Percentiles rank a stretch among this genome's conserved stretches.
Conservation (phyloP, 1,284 basidiomycete genomes). For the Cryptococcus maquisensis region DNA sequence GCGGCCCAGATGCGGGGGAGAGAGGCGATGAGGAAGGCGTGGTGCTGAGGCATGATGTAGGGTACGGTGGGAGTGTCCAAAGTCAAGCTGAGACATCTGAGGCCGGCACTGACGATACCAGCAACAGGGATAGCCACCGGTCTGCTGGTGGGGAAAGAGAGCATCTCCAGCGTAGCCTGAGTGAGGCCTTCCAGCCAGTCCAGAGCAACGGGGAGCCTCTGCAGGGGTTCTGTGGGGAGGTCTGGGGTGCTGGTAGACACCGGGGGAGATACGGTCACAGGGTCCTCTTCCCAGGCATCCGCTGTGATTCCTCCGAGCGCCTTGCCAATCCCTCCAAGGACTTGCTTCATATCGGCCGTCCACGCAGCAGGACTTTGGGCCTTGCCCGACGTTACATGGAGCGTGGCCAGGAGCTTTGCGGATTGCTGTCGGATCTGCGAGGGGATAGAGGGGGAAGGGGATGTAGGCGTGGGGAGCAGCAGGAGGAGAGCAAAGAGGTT, state of each 20-base stretch:
- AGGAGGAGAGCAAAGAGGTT: constrained; percentile 30
- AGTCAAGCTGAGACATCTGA: constrained; percentile 55
- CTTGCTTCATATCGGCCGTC: constrained; percentile 33
- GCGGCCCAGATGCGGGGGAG: constrained; percentile 38
- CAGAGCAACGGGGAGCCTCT: constrained; percentile 19
- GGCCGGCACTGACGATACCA: constrained; percentile 41
- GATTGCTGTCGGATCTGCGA: constrained; percentile 16
- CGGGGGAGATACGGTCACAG: background rate
- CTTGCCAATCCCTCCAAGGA: constrained; percentile 28
- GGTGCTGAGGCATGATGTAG: constrained; percentile 40
- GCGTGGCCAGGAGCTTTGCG: constrained; percentile 26
- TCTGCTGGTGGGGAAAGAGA: constrained; percentile 57
- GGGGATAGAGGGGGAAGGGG: constrained; percentile 10
- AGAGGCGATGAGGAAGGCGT: constrained; percentile 21
- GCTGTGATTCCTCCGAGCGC: constrained; percentile 22
- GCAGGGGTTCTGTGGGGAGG: constrained; percentile 27
- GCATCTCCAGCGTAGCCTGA: constrained; percentile 27
- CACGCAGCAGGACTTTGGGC: constrained; percentile 35
- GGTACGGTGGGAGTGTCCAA: constrained; percentile 53
- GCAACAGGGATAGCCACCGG: constrained; percentile 72
- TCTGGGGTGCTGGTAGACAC: constrained; percentile 6
- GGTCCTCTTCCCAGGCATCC: constrained; percentile 39
- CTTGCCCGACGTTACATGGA: constrained; percentile 42
- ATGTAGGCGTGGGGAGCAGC: constrained; percentile 11
- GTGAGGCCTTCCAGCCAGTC: constrained; percentile 31